These are phyloP conservation scores for Sugiyamaella japonica DNA, from an alignment of 1,139 yeast species.

Conservation along the genomic window DNA sequence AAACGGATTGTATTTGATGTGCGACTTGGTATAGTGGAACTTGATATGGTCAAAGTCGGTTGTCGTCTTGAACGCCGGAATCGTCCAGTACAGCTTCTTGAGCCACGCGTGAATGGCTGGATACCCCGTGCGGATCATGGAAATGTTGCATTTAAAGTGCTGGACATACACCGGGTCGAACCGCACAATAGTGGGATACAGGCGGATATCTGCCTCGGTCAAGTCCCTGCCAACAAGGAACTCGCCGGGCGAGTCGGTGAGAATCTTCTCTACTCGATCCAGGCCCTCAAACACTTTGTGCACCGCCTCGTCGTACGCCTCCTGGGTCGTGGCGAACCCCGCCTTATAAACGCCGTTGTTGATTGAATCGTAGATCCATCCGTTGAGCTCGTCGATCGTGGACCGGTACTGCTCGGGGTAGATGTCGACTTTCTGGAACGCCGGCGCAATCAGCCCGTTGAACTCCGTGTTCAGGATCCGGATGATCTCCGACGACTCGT, in stretches of 20 bases:
- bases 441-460: conserved; percentile 50
- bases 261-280: conserved; percentile 70
- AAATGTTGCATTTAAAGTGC: conserved; percentile 90
- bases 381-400: conserved; percentile 73
- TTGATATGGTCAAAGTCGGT: conserved; percentile 90
- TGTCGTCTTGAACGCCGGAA: conserved; percentile 71
- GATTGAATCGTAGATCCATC: conserved; percentile 82
- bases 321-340: conserved; percentile 86
- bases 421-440: conserved; percentile 55
- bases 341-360: conserved; percentile 94
- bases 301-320: conserved; percentile 76
- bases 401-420: conserved; percentile 58
- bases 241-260: conserved; percentile 52
- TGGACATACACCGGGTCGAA: conserved; percentile 92
- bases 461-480: conserved; percentile 78
- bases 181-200: conserved; percentile 78
- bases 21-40: conserved; percentile 81
- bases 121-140: conserved; percentile 76
- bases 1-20: conserved; percentile 73
- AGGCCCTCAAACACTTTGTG: conserved; percentile 63
- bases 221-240: conserved; percentile 64
- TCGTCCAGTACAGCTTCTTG: conserved; percentile 80
- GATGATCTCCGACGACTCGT: conserved; percentile 86
- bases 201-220: conserved; percentile 88
- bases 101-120: conserved; percentile 81